Evolutionary conservation across 805 yeast species (phyloP).

Genomic region (Hanseniaspora singularis): DNA sequence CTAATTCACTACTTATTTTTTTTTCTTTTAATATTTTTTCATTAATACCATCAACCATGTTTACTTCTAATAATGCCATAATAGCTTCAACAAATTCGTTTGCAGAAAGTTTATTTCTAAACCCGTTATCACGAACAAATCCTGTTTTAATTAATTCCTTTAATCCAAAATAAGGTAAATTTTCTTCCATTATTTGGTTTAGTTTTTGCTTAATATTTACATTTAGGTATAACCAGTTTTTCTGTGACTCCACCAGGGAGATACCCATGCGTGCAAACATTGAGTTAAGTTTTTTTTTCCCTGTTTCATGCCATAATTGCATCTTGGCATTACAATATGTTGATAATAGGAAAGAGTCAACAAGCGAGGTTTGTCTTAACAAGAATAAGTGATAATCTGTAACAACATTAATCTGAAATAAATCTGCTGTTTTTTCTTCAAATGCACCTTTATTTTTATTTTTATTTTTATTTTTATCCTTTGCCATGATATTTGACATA

Average conservation of each 20-base stretch:
- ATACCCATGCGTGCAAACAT: slow-evolving; percentile 96
- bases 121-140: slow-evolving; percentile 76
- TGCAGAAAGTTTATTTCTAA: slow-evolving; percentile 75
- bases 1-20: not conserved
- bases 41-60: slow-evolving; percentile 27
- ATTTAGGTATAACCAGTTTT: slow-evolving; percentile 86
- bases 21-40: slow-evolving; percentile 6
- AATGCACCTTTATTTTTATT: not conserved
- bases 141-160: slow-evolving; percentile 79
- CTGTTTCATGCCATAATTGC: slow-evolving; percentile 82
- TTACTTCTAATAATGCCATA: slow-evolving; percentile 69
- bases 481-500: slow-evolving; percentile 31
- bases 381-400: slow-evolving; percentile 77
- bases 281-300: slow-evolving; percentile 72
- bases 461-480: slow-evolving; percentile 21
- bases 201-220: slow-evolving; percentile 62
- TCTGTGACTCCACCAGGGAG: slow-evolving; percentile 75
- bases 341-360: slow-evolving; percentile 84
- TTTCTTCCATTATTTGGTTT: slow-evolving; percentile 54
- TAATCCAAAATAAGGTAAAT: slow-evolving; percentile 63
- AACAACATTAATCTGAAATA: slow-evolving; percentile 48
- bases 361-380: slow-evolving; percentile 83
- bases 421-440: slow-evolving; percentile 29
- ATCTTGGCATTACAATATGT: slow-evolving; percentile 80
- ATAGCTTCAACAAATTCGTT: slow-evolving; percentile 86